These are phyloP conservation scores for Tuber microsphaerosporum DNA, from an alignment of 495 filamentous ascomycete genomes.

Conservation along the genomic window DNA sequence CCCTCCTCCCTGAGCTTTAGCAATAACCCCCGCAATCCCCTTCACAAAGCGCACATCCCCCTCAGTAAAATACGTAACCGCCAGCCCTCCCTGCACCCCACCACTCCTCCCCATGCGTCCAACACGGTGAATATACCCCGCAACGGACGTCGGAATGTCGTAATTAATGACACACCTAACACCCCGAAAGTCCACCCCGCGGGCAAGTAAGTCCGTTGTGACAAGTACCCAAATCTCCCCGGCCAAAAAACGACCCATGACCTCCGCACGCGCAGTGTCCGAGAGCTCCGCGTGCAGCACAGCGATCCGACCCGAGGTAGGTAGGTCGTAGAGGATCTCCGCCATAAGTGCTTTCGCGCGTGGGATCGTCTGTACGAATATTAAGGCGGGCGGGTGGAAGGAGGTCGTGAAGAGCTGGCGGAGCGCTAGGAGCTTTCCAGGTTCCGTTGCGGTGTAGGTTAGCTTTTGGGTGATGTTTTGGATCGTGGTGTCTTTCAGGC, in stretches of 20 bases:
- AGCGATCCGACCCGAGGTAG: conserved; percentile 76
- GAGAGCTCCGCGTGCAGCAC: conserved; percentile 83
- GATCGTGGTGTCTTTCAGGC: conserved; percentile 88
- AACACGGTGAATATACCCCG: conserved; percentile 84
- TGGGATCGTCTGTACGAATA: conserved; percentile 91
- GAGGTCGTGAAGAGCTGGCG: conserved; percentile 74
- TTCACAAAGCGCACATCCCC: conserved; percentile 88
- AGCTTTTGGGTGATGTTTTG: conserved; percentile 85
- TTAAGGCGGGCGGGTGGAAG: conserved; percentile 77
- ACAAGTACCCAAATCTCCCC: conserved; percentile 95
- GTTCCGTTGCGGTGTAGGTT: conserved; percentile 83
- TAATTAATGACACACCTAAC: conserved; percentile 95
- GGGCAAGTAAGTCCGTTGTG: conserved; percentile 84
- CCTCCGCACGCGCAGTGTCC: conserved; percentile 61
- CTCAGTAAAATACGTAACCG: conserved; percentile 88
- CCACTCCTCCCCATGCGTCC: conserved; percentile 78
- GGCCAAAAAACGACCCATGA: conserved; percentile 82
- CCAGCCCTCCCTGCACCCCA: conserved; percentile 79
- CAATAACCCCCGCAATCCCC: conserved; percentile 85
- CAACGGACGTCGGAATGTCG: conserved; percentile 72
- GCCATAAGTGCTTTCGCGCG: conserved; percentile 78
- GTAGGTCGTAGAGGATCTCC: conserved; percentile 92
- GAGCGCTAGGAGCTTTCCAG: conserved; percentile 85
- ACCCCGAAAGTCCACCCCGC: conserved; percentile 86
- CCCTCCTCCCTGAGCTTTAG: conserved; percentile 58